A percentile compares a stretch with the other conserved stretches of the same genome.
Evolutionary conservation across 2,329 filamentous ascomycete genomes (phyloP).

Genomic region (Penicillium sp.): DNA sequence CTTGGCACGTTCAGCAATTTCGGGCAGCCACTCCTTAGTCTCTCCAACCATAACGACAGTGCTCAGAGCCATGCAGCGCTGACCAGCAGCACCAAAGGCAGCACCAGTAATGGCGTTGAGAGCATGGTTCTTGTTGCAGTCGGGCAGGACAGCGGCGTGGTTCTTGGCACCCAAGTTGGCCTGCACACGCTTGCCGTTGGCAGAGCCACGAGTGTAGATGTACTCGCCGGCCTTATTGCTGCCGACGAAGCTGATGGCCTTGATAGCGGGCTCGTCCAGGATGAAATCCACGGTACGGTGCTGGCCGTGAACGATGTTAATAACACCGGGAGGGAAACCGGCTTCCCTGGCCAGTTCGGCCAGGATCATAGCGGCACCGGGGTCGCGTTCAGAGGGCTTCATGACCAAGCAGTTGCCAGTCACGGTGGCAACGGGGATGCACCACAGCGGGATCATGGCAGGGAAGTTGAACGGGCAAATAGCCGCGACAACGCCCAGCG

Average conservation of each 20-base stretch:
- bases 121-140: slow-evolving; percentile 68
- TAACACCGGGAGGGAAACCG: slow-evolving; percentile 63
- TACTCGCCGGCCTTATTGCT: slow-evolving; percentile 68
- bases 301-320: slow-evolving; percentile 66
- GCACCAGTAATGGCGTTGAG: slow-evolving; percentile 66
- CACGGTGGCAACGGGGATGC: slow-evolving; percentile 63
- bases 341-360: slow-evolving; percentile 63
- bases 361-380: slow-evolving; percentile 65
- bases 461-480: slow-evolving; percentile 71
- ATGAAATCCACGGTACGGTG: slow-evolving; percentile 68
- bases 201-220: slow-evolving; percentile 66
- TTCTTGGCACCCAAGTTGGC: slow-evolving; percentile 70
- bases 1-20: slow-evolving; percentile 63
- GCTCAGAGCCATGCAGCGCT: slow-evolving; percentile 68
- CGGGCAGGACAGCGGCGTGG: slow-evolving; percentile 65
- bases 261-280: slow-evolving; percentile 66
- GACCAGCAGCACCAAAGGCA: slow-evolving; percentile 67
- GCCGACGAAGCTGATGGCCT: slow-evolving; percentile 67
- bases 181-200: slow-evolving; percentile 68
- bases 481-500: slow-evolving; percentile 62
- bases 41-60: slow-evolving; percentile 64
- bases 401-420: slow-evolving; percentile 64
- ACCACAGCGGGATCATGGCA: slow-evolving; percentile 70
- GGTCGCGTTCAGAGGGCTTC: slow-evolving; percentile 66
- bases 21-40: slow-evolving; percentile 63